These are phyloP conservation scores for Colletotrichum ledebouriae DNA, from an alignment of 2,329 filamentous ascomycete genomes.

Conservation along the genomic window DNA sequence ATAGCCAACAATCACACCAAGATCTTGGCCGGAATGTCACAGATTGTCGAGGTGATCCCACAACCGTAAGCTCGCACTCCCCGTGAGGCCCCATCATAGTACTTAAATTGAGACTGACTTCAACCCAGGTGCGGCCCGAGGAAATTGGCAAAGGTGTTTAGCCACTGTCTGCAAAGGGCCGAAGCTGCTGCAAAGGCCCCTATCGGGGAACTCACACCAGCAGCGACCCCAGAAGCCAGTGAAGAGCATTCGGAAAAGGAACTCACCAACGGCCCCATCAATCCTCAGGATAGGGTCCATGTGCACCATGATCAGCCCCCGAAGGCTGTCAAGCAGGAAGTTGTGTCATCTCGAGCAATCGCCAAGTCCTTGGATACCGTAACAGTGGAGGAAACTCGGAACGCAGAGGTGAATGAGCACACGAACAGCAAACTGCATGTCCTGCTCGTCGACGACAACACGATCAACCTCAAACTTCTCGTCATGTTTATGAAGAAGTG, in stretches of 20 bases:
- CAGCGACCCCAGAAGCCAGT: neutral
- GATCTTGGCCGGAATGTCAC: constrained; percentile 44
- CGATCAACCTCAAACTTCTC: constrained; percentile 58
- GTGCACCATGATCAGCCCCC: constrained; percentile 19
- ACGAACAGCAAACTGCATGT: constrained; percentile 44
- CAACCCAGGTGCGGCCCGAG: constrained; percentile 44
- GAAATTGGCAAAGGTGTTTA: constrained; percentile 49
- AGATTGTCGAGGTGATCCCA: constrained; percentile 50
- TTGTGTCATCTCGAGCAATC: neutral
- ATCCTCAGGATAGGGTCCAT: constrained; percentile 1
- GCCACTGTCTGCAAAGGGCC: constrained; percentile 44
- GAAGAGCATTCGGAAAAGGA: neutral
- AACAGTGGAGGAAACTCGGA: neutral
- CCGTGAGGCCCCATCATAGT: neutral
- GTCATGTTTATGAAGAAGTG: constrained; percentile 58
- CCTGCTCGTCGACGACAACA: constrained; percentile 59
- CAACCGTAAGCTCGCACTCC: constrained; percentile 45
- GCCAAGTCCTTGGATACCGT: neutral
- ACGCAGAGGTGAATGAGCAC: neutral
- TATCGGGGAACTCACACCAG: neutral
- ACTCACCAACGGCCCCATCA: neutral
- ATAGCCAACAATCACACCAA: constrained; percentile 45
- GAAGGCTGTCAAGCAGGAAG: neutral
- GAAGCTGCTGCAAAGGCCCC: constrained; percentile 9
- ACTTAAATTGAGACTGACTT: neutral